Conservation (phyloP, 768 basidiomycete species). For the Leccinum aurantiacum region DNA sequence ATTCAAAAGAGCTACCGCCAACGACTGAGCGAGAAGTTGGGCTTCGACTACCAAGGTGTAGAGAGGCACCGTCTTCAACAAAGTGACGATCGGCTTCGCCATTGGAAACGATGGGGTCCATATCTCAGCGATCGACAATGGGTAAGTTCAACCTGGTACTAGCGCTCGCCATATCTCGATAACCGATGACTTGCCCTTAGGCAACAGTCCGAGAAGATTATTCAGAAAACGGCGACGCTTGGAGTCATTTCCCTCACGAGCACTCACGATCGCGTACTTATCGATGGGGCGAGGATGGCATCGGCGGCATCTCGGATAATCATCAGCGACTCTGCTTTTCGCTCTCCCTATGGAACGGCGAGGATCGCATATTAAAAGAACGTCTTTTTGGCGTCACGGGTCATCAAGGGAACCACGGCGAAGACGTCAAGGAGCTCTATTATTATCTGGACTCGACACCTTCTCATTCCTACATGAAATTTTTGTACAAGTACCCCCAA, state of each 20-base stretch:
- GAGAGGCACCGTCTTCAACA: constrained; percentile 87
- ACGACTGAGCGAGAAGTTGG: constrained; percentile 61
- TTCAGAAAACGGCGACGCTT: constrained; percentile 93
- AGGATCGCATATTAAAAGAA: constrained; percentile 95
- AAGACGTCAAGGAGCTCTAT: constrained; percentile 98
- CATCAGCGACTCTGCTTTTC: constrained; percentile 92
- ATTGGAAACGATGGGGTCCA: constrained; percentile 99
- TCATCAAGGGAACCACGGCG: constrained; percentile 97
- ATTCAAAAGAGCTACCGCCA: constrained; percentile 53
- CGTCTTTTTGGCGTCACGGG: constrained; percentile 95
- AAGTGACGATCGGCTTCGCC: constrained; percentile 72
- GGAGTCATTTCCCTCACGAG: constrained; percentile 93
- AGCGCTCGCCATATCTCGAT: constrained; percentile 1
- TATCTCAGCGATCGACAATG: constrained; percentile 98
- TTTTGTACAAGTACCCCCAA: constrained; percentile 98
- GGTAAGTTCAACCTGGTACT: constrained; percentile 50
- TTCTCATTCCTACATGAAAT: constrained; percentile 99
- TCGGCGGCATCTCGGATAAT: constrained; percentile 96
- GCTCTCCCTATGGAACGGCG: constrained; percentile 91
- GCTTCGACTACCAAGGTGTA: constrained; percentile 70
- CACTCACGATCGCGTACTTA: constrained; percentile 93
- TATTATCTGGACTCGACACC: constrained; percentile 99
- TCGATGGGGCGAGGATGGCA: constrained; percentile 98
- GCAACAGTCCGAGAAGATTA: constrained; percentile 99
- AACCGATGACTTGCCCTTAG: constrained; percentile 41